Conservation (phyloP, 768 basidiomycete species). For the Boletus vermiculosoides region DNA sequence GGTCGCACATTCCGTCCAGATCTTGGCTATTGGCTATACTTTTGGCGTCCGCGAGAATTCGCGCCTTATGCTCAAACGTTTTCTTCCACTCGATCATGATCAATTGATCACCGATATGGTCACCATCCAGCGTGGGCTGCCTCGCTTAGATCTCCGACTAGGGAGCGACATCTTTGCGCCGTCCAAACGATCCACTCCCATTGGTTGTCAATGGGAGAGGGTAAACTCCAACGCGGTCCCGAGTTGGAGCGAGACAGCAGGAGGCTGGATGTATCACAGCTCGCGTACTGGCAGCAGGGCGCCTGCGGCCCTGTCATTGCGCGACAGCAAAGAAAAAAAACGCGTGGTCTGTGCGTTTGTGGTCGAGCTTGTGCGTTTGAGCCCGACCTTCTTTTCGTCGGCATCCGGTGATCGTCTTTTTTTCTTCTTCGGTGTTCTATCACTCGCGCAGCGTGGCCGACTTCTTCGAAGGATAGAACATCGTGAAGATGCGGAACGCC, state of each 20-base stretch:
- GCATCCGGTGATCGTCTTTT: neutral
- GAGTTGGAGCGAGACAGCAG: neutral
- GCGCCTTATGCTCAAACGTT: neutral
- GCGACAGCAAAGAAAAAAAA: neutral
- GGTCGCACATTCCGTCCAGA: neutral
- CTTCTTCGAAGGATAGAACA: neutral
- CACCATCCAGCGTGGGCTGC: neutral
- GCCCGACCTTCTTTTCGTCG: neutral
- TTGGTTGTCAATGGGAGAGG: neutral
- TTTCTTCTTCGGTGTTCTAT: neutral
- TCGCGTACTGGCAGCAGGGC: neutral
- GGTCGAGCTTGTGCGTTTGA: neutral
- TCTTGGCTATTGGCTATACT: neutral
- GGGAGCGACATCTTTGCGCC: neutral
- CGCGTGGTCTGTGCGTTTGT: neutral
- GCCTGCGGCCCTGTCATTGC: neutral
- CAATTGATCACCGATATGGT: neutral
- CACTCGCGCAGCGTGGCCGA: neutral
- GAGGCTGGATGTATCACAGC: neutral
- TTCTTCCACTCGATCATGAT: neutral
- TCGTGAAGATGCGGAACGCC: slow-evolving; percentile 2
- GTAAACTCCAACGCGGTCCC: neutral
- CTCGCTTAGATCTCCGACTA: neutral
- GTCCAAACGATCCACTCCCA: neutral
- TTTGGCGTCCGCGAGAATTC: neutral